These are phyloP conservation scores for Aegle marmelos DNA, from an alignment of 345 rosid genomes.

Conservation along the genomic window DNA sequence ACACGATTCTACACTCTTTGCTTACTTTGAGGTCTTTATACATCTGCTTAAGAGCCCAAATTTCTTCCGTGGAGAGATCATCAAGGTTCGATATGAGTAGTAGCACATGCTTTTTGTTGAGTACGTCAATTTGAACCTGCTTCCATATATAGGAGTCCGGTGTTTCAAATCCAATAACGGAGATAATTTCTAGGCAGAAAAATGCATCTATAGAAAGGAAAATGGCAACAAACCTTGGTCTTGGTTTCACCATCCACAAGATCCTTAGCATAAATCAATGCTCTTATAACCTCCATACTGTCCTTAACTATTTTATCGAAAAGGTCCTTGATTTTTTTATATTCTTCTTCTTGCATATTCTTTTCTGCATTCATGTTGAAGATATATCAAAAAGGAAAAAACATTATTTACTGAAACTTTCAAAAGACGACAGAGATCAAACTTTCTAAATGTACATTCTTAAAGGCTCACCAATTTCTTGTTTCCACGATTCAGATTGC, in stretches of 20 bases:
- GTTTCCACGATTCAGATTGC: constrained; percentile 33
- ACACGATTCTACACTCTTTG: constrained; percentile 29
- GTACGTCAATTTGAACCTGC: constrained; percentile 25
- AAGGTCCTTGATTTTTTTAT: constrained; percentile 24
- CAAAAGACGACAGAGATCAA: too few species aligned
- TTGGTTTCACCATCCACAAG: constrained; percentile 31
- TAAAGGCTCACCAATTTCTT: constrained; percentile 33
- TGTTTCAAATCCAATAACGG: background rate
- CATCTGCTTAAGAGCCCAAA: constrained; percentile 9
- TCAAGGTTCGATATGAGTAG: constrained; percentile 37
- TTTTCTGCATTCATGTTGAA: constrained; percentile 29
- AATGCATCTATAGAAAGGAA: background rate
- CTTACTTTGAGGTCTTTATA: constrained; percentile 18
- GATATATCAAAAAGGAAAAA: background rate
- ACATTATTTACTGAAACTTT: background rate
- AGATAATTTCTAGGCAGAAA: background rate
- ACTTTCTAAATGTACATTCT: background rate
- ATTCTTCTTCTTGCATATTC: constrained; percentile 36
- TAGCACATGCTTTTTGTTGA: constrained; percentile 26
- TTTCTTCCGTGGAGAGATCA: constrained; percentile 35
- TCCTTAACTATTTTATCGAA: constrained; percentile 30
- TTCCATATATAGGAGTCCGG: background rate
- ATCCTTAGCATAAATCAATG: constrained; percentile 34
- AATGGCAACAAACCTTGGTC: constrained; percentile 23
- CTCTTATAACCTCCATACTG: constrained; percentile 38